phyloP scores from a whole-genome alignment of 2,329 filamentous ascomycete species.

The Arthrinium puccinioides region DNA sequence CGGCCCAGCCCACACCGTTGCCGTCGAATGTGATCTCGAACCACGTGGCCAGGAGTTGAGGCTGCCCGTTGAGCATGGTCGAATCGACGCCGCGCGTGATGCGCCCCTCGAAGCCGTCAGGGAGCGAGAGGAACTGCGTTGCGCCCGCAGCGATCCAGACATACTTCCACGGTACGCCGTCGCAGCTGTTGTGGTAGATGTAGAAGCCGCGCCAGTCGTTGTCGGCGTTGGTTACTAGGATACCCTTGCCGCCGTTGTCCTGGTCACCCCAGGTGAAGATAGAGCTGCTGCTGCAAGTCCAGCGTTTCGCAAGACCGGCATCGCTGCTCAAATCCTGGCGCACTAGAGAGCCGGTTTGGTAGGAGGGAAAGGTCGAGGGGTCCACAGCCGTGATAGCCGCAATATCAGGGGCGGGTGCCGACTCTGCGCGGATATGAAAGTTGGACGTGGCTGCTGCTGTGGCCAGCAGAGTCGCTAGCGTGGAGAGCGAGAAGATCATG shows the following conservation, averaged over 20 bases:
- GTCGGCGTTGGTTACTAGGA: conserved; percentile 13
- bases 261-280: conserved; percentile 13
- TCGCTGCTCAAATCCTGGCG: background rate
- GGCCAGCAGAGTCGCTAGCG: background rate
- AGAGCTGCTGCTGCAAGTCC: conserved; percentile 7
- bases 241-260: conserved; percentile 9
- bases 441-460: background rate
- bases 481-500: background rate
- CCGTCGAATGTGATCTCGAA: conserved; percentile 17
- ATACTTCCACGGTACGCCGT: conserved; percentile 18
- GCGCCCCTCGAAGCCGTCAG: conserved; percentile 16
- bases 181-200: conserved; percentile 19
- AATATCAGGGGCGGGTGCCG: conserved; percentile 1
- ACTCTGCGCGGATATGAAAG: background rate
- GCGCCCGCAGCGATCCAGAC: conserved; percentile 14
- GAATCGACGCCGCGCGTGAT: conserved; percentile 16
- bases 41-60: conserved; percentile 18
- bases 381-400: conserved; percentile 1
- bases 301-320: conserved; percentile 1
- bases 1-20: conserved; percentile 14
- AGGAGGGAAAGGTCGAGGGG: background rate
- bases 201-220: conserved; percentile 11
- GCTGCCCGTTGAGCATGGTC: conserved; percentile 15
- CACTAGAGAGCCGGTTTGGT: background rate
- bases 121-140: conserved; percentile 17